Evolutionary conservation across 1,284 basidiomycete genomes (phyloP), one percentile per base, ranked within the genome.

Genomic region (Flammula alnicola): DNA sequence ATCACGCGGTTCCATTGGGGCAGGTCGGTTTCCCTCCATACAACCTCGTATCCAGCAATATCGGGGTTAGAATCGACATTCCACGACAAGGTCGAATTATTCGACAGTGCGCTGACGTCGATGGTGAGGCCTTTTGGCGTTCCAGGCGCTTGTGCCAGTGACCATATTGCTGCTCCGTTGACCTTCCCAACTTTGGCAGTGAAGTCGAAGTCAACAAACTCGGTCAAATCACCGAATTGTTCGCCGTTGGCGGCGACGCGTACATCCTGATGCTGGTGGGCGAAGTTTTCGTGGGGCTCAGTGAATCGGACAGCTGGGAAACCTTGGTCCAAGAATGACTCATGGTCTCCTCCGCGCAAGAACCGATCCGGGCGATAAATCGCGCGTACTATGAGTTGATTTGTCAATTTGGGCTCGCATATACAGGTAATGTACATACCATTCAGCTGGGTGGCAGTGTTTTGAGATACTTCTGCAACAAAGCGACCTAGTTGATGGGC

Each of bases 201-300:
- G 60, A 74, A 80, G 27, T 77, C 70, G 44, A 79, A 74, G 65
- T 81, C 79, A 60, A 70, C 71, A 55, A 80, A 80, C 54, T 80
- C 71, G 45, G 65, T 59, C 32, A 80, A 72, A 62, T 80, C 78
- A 14, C 79, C 79, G 56, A 78, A 80, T 59, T 81, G 79, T 17
- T 73, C 58, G 4, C 77, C 78, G 30, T 77, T 70, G 20, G 69
- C n/a, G n/a, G n/a, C 71, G 31, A 80, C 71, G 22, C 79, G 74
- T 36, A 78, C 71, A 59, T 81, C 71, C 62, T 81, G 79, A 58
- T 81, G 78, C 60, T 81, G 79, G 57, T 80, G 79, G 29, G 74
- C 76, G 57, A 78, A 80, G 58, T 80, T 72, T 62, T 81, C 78
- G 61, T 77, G 66, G 9, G 78, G 78, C 54, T 81, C 79, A 0